phyloP scores from a whole-genome alignment of 2,329 filamentous ascomycete species.

The Venturia asperata region DNA sequence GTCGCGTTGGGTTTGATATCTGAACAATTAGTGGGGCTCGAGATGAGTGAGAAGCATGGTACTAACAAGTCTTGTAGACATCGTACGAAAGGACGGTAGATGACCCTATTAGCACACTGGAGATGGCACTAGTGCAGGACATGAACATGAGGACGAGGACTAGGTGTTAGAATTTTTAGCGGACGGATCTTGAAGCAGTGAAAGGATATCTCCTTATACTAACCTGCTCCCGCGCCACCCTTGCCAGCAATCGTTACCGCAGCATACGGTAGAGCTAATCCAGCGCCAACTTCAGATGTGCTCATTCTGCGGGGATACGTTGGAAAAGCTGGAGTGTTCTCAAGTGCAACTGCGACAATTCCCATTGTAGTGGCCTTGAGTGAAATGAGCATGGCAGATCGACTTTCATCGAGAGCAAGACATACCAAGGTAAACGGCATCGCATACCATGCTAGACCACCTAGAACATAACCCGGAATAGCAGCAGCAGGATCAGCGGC shows the following conservation, averaged over 20 bases:
- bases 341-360: constrained; percentile 25
- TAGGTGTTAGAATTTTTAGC: constrained; percentile 19
- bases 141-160: constrained; percentile 42
- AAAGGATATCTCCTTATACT: constrained; percentile 16
- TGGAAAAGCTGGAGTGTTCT: constrained; percentile 22
- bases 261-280: constrained; percentile 28
- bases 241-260: constrained; percentile 32
- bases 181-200: neutral
- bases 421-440: constrained; percentile 26
- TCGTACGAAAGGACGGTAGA: constrained; percentile 36
- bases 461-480: constrained; percentile 24
- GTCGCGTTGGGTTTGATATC: constrained; percentile 33
- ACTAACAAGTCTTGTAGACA: constrained; percentile 32
- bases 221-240: constrained; percentile 30
- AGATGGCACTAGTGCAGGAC: constrained; percentile 41
- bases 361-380: constrained; percentile 30
- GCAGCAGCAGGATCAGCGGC: constrained; percentile 24
- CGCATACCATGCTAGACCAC: constrained; percentile 25
- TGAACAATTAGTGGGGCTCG: constrained; percentile 7
- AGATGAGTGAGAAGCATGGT: neutral
- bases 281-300: constrained; percentile 23
- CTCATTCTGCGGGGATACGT: constrained; percentile 31
- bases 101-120: constrained; percentile 39
- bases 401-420: constrained; percentile 23
- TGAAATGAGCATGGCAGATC: constrained; percentile 28